Evolutionary conservation across 2,329 filamentous ascomycete species (phyloP), one percentile per base, ranked within the genome.

Genomic region (Claviceps spartinae): DNA sequence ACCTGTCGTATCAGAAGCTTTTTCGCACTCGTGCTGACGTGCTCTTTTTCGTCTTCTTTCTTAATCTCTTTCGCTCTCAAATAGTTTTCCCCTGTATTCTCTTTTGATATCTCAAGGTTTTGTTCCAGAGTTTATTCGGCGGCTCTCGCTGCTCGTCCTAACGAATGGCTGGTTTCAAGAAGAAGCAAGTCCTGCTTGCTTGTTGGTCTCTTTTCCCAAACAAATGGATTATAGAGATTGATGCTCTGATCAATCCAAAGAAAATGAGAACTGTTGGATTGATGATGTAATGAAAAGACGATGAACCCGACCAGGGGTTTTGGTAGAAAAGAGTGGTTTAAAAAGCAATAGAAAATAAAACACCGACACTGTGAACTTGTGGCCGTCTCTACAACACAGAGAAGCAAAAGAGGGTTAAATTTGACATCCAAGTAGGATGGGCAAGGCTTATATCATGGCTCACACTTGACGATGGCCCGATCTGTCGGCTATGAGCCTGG

Each of bases 381-480:
- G 64, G 64, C 65, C 68, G 69, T 70, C 64, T 66, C 68, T 62
- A 64, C 60, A 65, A 66, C 6, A 24, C 67, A 67, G 62, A 67
- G 36, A 49, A 52, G 45, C 62, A 68, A 48, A 52, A 53, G 52
- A 50, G 65, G 65, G 64, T 63, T 67, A 68, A 70, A 67, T 67
- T 65, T 62, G 55, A 62, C 54, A 56, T 62, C 59, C 59, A 63
- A 61, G 65, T 66, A 69, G 69, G 67, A 71, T 66, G 69, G 67
- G 67, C 68, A 72, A 72, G 73, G 68, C 75, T 79, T 79, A 79
- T 79, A 79, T 77, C 69, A 66, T 73, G 70, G 73, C 68, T 71
- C 68, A 63, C 62, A 63, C 63, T 62, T 62, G 65, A 60, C 65
- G 60, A 40, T 40, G 16, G n/a, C n/a, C 38, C 30, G 9, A 34